Evolutionary conservation across 768 basidiomycete genomes (phyloP), one percentile per base, ranked within the genome.

Genomic region (Baorangia bicolor): DNA sequence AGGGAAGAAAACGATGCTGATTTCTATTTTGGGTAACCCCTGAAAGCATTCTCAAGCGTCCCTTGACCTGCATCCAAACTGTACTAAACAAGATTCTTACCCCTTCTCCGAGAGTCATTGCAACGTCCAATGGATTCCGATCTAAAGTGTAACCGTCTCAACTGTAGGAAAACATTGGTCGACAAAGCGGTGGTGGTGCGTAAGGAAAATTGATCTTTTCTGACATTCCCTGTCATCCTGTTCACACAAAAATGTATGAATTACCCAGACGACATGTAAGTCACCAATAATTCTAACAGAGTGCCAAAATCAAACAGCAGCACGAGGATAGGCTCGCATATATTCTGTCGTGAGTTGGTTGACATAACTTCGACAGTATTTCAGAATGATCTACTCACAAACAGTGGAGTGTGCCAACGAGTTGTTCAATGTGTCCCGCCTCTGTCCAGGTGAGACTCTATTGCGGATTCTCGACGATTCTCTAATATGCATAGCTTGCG

Each of bases 111-210:
- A 53, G 28, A 44, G 23, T 9, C 21, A 12, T 33, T 16, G 3
- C 21, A 27, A 5, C 33, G 13, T 21, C 4, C 18, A 44, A 91
- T 92, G 89, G 89, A 92, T 69, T 79, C 80, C 30, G 88, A 90
- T 46, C 73, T 91, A 45, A 87, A 83, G 62, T 92, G 90, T 66
- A 92, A 92, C 69, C 80, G 85, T n/a, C 76, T 91, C 54, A 87
- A 82, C 18, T 92, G 90, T 69, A 82, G 90, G 53, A 80, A 79
- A 62, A 58, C 78, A 3, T 69, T 94, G 43, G 74, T 76, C 2
- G 91, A 92, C 63, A 92, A 90, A 69, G 91, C 91, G 3, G 91
- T 94, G 12, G 91, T 94, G 57, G 91, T 93, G 65, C 70, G 90
- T 77, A 35, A 40, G 14, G 31, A 49, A 27, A 39, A 33, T 48